Evolutionary conservation across 768 basidiomycete genomes (phyloP).

Genomic region (Lactifluus hygrophoroides): DNA sequence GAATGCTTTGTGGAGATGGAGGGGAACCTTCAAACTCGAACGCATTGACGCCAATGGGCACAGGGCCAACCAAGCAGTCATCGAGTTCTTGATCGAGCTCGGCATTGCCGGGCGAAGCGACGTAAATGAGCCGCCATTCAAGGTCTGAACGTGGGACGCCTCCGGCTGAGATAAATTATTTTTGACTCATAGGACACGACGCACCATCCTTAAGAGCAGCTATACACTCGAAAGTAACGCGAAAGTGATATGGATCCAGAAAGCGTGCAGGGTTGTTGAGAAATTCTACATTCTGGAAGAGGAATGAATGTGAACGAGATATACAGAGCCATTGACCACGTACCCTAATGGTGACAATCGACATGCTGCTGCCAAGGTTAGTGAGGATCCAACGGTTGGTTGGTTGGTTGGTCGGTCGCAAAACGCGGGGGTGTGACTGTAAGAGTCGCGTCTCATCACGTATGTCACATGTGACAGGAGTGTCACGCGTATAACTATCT

Average conservation of each 20-base stretch:
- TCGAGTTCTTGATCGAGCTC: slow-evolving; percentile 96
- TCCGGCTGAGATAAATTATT: too few species aligned
- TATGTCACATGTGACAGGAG: background rate
- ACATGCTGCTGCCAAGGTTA: slow-evolving; percentile 10
- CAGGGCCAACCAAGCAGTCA: slow-evolving; percentile 94
- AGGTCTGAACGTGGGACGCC: slow-evolving; percentile 49
- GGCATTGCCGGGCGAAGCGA: slow-evolving; percentile 86
- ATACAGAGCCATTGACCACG: background rate
- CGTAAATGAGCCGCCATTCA: slow-evolving; percentile 97
- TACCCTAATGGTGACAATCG: slow-evolving; percentile 22
- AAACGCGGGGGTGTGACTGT: slow-evolving; percentile 4
- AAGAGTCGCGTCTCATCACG: slow-evolving; percentile 15
- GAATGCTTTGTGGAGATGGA: slow-evolving; percentile 79
- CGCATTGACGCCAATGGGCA: slow-evolving; percentile 93
- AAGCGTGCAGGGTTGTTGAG: slow-evolving; percentile 92
- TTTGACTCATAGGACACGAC: slow-evolving; percentile 12
- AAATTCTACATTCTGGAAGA: slow-evolving; percentile 71
- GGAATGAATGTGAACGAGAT: background rate
- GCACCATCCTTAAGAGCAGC: slow-evolving; percentile 81
- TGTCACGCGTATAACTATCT: background rate
- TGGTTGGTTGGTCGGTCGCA: too few species aligned
- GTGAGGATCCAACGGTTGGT: too few species aligned
- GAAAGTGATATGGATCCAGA: slow-evolving; percentile 83
- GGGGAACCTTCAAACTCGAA: slow-evolving; percentile 92
- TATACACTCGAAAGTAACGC: slow-evolving; percentile 96